A percentile compares a stretch with the other conserved stretches of the same genome.
Evolutionary conservation across 768 basidiomycete species (phyloP).

Genomic region (Infundibulicybe gibba): DNA sequence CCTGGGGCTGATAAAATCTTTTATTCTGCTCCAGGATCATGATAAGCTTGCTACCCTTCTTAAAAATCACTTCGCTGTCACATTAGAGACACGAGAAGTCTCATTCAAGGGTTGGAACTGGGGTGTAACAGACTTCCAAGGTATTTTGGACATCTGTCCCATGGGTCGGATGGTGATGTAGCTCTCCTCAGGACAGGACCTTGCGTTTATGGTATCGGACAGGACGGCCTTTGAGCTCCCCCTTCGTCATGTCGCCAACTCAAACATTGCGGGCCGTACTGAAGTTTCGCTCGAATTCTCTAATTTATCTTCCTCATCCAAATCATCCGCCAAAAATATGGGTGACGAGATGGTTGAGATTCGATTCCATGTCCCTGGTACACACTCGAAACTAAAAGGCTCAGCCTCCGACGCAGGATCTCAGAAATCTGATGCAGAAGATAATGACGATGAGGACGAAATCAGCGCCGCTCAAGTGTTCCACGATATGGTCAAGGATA

Average conservation of each 20-base stretch:
- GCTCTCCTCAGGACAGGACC: constrained; percentile 66
- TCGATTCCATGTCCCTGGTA: constrained; percentile 92
- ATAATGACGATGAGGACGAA: constrained; percentile 65
- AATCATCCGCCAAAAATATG: constrained; percentile 30
- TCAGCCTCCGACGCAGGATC: constrained; percentile 71
- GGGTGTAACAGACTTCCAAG: constrained; percentile 94
- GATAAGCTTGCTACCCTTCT: constrained; percentile 78
- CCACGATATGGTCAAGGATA: constrained; percentile 95
- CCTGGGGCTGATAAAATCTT: neutral
- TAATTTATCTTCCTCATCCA: constrained; percentile 38
- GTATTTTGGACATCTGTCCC: constrained; percentile 32
- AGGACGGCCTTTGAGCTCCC: constrained; percentile 90
- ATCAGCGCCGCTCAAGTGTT: constrained; percentile 93
- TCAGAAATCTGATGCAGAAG: constrained; percentile 69
- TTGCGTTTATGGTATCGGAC: constrained; percentile 87
- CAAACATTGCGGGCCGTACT: constrained; percentile 94
- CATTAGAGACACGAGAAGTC: constrained; percentile 82
- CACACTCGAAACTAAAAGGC: constrained; percentile 51
- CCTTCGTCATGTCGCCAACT: constrained; percentile 84
- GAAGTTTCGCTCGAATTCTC: constrained; percentile 99
- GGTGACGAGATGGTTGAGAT: constrained; percentile 95
- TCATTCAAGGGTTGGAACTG: constrained; percentile 98
- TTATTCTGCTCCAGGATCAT: constrained; percentile 62
- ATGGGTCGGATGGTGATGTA: no score
- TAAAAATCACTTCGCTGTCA: constrained; percentile 84